A percentile compares a stretch with the other conserved stretches of the same genome.
Conservation (phyloP, 305 asterid species). For the Fraxinus floribunda region DNA sequence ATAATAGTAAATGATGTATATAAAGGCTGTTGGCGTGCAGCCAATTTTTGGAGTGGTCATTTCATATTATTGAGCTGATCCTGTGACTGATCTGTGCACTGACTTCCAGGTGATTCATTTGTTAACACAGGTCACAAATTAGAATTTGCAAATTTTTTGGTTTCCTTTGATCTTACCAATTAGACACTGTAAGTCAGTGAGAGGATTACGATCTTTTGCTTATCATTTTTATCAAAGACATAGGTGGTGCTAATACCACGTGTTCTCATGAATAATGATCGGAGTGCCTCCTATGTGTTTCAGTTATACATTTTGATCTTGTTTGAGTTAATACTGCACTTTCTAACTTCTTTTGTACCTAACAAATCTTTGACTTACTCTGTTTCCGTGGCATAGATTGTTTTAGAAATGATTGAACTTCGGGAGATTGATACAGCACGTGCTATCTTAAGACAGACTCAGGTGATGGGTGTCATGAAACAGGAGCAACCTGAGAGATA, state of each 20-base stretch:
- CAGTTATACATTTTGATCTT: not conserved
- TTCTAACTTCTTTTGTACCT: slow-evolving; percentile 1
- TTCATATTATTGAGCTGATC: not conserved
- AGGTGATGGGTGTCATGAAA: slow-evolving; percentile 98
- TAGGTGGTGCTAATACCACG: not conserved
- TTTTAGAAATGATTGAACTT: slow-evolving; percentile 96
- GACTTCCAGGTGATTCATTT: not conserved
- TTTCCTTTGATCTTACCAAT: not conserved
- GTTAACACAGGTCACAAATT: not conserved
- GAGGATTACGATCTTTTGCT: not conserved
- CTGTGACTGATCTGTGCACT: not conserved
- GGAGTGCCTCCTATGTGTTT: not conserved
- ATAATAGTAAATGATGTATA: not conserved
- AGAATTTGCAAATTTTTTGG: slow-evolving; percentile 4
- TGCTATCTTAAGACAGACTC: slow-evolving; percentile 94
- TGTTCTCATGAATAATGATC: not conserved
- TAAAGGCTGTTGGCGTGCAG: not conserved
- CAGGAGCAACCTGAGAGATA: slow-evolving; percentile 98
- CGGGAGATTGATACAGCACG: slow-evolving; percentile 99
- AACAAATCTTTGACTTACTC: not conserved
- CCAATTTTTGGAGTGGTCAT: not conserved
- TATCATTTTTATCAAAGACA: not conserved
- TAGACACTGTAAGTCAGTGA: not conserved
- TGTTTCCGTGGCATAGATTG: slow-evolving; percentile 54
- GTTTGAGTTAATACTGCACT: not conserved